A percentile compares a stretch with the other conserved stretches of the same genome.
phyloP scores from a whole-genome alignment of 176 grass and related monocot genomes.

The Lolium perenne region DNA sequence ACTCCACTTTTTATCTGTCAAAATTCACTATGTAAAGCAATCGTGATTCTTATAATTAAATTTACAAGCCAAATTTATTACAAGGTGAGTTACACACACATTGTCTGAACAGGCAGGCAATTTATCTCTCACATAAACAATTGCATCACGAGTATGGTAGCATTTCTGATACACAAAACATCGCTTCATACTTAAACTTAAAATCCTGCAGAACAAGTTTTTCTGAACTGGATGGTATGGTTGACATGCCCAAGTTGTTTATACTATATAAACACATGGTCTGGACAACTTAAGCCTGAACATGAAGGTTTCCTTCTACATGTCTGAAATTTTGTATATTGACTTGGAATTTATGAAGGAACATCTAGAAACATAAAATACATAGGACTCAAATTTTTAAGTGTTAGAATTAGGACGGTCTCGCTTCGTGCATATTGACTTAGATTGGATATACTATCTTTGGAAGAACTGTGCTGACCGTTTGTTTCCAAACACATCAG shows the following conservation, averaged over 20 bases:
- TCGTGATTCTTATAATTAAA: background rate
- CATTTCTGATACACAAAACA: background rate
- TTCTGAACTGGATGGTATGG: background rate
- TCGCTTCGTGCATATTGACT: constrained; percentile 5
- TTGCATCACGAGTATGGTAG: constrained; percentile 3
- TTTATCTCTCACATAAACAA: constrained; percentile 1
- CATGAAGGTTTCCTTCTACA: background rate
- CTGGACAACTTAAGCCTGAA: background rate
- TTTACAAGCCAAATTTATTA: constrained; percentile 2
- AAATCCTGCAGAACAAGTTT: background rate
- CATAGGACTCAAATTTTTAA: background rate
- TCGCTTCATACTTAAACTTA: background rate
- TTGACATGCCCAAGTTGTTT: background rate
- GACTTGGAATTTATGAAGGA: background rate
- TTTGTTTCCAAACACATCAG: background rate
- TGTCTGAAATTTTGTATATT: background rate
- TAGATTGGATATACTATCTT: background rate
- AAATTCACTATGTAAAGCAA: constrained; percentile 1
- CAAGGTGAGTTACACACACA: background rate
- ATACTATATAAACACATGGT: background rate
- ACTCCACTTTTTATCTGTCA: constrained; percentile 15
- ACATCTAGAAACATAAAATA: background rate
- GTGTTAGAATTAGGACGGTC: background rate
- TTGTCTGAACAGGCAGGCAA: background rate
- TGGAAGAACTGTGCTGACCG: background rate